Conservation (phyloP, 2,329 filamentous ascomycete genomes). For the Mycosphaerella sp. region DNA sequence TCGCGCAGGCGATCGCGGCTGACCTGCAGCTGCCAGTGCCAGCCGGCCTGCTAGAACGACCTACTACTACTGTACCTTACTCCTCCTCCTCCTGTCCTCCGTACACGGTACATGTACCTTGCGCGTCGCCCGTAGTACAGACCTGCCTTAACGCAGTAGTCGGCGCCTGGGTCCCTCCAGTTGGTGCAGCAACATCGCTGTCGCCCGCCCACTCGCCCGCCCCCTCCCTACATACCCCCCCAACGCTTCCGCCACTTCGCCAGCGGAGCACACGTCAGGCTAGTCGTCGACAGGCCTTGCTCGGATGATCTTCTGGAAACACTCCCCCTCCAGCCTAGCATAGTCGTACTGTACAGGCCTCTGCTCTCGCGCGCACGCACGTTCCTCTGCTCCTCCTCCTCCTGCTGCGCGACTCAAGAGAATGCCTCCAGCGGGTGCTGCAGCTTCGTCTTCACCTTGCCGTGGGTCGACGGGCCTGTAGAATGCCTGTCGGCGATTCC, state of each 20-base stretch:
- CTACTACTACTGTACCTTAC: no score
- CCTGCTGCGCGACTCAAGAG: neutral
- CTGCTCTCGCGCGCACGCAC: neutral
- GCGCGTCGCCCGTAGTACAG: no score
- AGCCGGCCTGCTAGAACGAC: no score
- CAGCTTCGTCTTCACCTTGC: neutral
- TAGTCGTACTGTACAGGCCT: neutral
- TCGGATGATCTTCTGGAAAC: conserved; percentile 5
- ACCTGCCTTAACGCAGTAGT: no score
- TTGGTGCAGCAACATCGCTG: no score
- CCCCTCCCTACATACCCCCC: neutral
- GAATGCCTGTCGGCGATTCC: conserved; percentile 9
- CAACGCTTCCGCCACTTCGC: neutral
- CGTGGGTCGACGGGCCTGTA: neutral
- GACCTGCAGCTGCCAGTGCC: no score
- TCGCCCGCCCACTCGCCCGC: no score
- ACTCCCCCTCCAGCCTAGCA: neutral
- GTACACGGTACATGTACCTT: no score
- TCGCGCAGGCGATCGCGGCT: no score
- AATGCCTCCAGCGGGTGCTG: neutral
- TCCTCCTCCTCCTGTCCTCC: no score
- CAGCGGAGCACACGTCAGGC: neutral
- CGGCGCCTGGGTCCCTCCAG: no score
- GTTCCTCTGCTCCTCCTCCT: neutral
- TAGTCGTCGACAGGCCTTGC: neutral